Conservation (phyloP, 192 early-diverging fungal species). For the Neocallimastix lanati region DNA sequence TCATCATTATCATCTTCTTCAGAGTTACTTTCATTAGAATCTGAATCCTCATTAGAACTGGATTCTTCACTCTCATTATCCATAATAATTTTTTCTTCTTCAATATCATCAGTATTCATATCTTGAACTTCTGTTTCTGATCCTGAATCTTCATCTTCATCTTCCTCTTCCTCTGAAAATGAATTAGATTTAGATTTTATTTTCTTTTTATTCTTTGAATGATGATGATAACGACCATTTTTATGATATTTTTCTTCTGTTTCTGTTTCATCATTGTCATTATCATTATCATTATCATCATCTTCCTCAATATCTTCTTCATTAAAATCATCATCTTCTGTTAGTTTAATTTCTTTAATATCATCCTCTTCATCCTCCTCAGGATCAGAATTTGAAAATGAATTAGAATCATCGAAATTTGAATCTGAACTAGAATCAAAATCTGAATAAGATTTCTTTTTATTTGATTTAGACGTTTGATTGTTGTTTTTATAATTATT, state of each 20-base stretch:
- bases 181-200: too few relatives aligned
- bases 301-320: background rate
- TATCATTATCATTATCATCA: background rate
- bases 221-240: too few relatives aligned
- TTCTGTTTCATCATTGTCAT: background rate
- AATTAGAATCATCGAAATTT: background rate
- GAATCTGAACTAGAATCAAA: background rate
- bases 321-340: background rate
- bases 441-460: background rate
- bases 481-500: background rate
- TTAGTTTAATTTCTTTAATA: too few relatives aligned
- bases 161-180: too few relatives aligned
- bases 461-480: background rate
- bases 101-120: background rate
- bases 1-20: background rate
- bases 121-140: background rate
- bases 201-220: too few relatives aligned
- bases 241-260: background rate
- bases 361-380: background rate
- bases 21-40: background rate
- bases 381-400: background rate
- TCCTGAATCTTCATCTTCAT: background rate
- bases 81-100: background rate
- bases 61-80: too few relatives aligned
- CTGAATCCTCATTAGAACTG: too few relatives aligned